Evolutionary conservation across 345 rosid species (phyloP).

Genomic region (sweet orange (Citrus sinensis)): DNA sequence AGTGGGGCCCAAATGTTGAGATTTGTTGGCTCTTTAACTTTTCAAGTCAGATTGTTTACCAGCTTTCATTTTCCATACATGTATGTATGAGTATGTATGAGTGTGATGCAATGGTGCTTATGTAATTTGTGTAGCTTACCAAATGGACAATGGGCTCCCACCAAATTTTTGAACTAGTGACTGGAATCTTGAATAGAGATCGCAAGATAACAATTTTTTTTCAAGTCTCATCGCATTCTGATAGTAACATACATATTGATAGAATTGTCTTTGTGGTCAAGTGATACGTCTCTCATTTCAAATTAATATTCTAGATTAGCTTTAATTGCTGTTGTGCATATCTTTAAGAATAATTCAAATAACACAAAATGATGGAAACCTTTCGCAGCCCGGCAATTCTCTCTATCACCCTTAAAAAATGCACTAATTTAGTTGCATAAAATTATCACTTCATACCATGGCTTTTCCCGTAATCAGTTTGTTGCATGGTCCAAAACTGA

Average conservation of each 20-base stretch:
- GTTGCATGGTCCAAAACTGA: not conserved
- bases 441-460: not conserved
- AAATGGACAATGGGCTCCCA: not conserved
- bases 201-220: not conserved
- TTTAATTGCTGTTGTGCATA: not conserved
- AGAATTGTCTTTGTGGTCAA: no score
- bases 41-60: not conserved
- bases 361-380: not conserved
- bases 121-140: not conserved
- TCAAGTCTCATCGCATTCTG: not conserved
- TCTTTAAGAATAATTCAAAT: not conserved
- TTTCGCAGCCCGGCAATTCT: not conserved
- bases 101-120: not conserved
- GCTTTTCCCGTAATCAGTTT: no score
- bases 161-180: not conserved
- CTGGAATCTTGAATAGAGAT: not conserved
- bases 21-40: not conserved
- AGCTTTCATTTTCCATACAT: not conserved
- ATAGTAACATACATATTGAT: not conserved
- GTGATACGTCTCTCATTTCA: no score
- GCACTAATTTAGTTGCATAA: not conserved
- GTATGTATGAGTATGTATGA: not conserved
- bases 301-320: no score
- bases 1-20: conserved; percentile 2
- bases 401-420: not conserved